Conservation (phyloP, 148 eudicot species). For the Agrostemma githago region DNA sequence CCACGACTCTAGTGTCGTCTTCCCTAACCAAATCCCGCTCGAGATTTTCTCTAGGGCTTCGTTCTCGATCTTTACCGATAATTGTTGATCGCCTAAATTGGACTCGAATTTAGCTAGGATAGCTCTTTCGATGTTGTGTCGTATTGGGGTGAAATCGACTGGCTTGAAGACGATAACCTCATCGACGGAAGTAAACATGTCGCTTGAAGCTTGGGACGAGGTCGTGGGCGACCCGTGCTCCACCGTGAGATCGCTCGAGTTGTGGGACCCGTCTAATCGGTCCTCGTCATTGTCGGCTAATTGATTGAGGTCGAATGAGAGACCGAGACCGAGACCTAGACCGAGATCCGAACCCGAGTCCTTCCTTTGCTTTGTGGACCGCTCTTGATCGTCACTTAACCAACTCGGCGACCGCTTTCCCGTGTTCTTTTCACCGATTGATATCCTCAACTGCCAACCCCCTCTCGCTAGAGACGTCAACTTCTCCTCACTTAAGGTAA, state of each 20-base stretch:
- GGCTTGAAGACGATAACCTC: constrained; percentile 65
- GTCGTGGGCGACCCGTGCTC: constrained; percentile 52
- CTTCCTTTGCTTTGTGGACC: constrained; percentile 47
- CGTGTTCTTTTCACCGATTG: constrained; percentile 39
- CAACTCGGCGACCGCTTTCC: constrained; percentile 57
- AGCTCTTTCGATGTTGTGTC: constrained; percentile 43
- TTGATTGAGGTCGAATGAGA: constrained; percentile 67
- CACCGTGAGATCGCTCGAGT: constrained; percentile 75
- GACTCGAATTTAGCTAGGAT: constrained; percentile 39
- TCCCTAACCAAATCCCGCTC: constrained; percentile 76
- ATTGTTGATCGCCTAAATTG: constrained; percentile 40
- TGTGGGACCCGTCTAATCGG: constrained; percentile 56
- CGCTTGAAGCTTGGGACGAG: constrained; percentile 41
- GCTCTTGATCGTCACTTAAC: constrained; percentile 40
- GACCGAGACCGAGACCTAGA: constrained; percentile 33
- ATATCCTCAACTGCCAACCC: constrained; percentile 67
- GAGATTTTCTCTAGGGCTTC: constrained; percentile 68
- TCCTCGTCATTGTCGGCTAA: constrained; percentile 54
- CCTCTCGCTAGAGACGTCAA: constrained; percentile 45
- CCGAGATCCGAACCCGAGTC: constrained; percentile 40
- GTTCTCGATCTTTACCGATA: constrained; percentile 44
- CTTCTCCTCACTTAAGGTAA: constrained; percentile 53
- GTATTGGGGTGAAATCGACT: constrained; percentile 41
- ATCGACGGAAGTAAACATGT: constrained; percentile 48
- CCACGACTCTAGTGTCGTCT: constrained; percentile 62